Evolutionary conservation across 805 yeast genomes (phyloP), one percentile per base, ranked within the genome.

Genomic region (Pichia nanzhaoensis): DNA sequence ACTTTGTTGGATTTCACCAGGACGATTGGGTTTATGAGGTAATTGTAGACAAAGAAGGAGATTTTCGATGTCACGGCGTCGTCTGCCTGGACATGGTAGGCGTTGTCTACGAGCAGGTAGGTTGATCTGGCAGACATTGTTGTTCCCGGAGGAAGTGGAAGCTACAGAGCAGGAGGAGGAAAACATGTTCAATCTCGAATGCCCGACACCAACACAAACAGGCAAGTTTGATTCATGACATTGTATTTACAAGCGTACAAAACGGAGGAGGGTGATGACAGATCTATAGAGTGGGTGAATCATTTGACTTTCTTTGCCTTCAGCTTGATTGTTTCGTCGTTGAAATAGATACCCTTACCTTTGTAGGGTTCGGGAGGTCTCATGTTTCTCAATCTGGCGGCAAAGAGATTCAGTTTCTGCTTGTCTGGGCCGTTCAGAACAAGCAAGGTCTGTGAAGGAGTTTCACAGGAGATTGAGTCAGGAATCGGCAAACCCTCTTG

Each of bases 301-400:
- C 75, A 91, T 80, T 93, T 91, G 64, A 91, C 86, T 76, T 89
- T 91, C 76, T 87, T 87, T 55, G 83, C 87, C 76, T 93, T 93
- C 60, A 91, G 73, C 62, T 80, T 82, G 64, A 93, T 84, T 41
- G 95, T 88, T 70, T 93, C 98, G 59, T 80, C 84, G 65, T 90
- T 85, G 41, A 93, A 83, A 62, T 84, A 93, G 41, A 93, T 84
- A 60, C 99, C 99, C 57, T 95, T 95, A 62, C 99, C 99, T 70
- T 93, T 93, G 66, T 93, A 93, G 34, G 97, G 97, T 69, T 93
- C 99, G 38, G 99, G 99, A 50, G 95, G 95, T 63, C 86, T 87
- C 72, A 79, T 79, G 56, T 77, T 78, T 64, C 98, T 82, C 53
- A 93, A 73, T 46, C 79, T 78, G 14, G 95, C 96, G 17, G 98